phyloP scores from a whole-genome alignment of 139 green algal species.

The Chlorokybus atmophyticus region DNA sequence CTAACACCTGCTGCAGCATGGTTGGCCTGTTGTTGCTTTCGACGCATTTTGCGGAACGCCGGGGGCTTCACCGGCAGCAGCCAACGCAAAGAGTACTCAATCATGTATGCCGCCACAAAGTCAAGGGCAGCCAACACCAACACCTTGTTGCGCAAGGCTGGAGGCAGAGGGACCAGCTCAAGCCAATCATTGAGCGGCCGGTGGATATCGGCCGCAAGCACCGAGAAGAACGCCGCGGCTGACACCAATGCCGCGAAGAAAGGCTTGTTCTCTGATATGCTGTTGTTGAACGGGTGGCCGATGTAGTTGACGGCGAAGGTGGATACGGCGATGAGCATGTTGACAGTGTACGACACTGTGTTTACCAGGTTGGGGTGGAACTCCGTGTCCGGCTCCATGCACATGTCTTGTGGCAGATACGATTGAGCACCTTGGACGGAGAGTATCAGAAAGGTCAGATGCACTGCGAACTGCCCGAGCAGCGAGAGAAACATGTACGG shows the following conservation, averaged over 20 bases:
- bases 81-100: neutral
- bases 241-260: conserved; percentile 41
- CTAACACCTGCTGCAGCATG: too few relatives aligned
- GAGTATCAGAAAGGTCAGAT: conserved; percentile 56
- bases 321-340: conserved; percentile 61
- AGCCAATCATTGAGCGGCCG: conserved; percentile 19
- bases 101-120: neutral
- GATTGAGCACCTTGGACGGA: conserved; percentile 11
- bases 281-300: conserved; percentile 77
- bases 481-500: conserved; percentile 83
- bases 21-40: too few relatives aligned
- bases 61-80: neutral
- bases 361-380: conserved; percentile 97
- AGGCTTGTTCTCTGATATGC: conserved; percentile 54
- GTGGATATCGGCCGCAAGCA: conserved; percentile 7
- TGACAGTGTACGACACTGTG: conserved; percentile 84
- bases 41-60: too few relatives aligned
- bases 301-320: conserved; percentile 96
- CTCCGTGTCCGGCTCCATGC: conserved; percentile 54
- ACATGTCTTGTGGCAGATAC: conserved; percentile 41
- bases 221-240: conserved; percentile 20
- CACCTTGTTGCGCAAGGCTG: conserved; percentile 7
- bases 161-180: conserved; percentile 17
- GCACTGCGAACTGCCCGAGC: conserved; percentile 75
- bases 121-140: conserved; percentile 19